Conservation (phyloP, 331 rosid species). For the Acacia pycnantha region DNA sequence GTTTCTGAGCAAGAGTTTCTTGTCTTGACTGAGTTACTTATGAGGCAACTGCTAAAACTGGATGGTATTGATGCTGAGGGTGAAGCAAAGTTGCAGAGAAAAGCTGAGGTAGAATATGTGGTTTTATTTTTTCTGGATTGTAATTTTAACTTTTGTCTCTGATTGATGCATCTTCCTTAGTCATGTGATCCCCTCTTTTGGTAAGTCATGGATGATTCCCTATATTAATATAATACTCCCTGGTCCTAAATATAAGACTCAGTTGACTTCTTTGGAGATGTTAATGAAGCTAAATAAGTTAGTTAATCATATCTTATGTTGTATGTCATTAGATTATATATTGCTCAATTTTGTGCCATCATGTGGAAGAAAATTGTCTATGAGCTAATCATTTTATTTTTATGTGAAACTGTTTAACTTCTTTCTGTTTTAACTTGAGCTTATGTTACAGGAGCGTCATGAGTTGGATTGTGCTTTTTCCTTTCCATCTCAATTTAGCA, state of each 20-base stretch:
- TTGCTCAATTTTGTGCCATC: conserved; percentile 1
- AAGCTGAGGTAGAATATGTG: conserved; percentile 61
- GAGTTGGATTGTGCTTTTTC: neutral
- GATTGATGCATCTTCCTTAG: neutral
- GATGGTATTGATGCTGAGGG: conserved; percentile 88
- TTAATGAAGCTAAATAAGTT: too few relatives aligned
- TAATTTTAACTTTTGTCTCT: conserved; percentile 15
- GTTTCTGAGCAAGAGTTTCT: conserved; percentile 70
- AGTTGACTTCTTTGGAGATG: too few relatives aligned
- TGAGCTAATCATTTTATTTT: neutral
- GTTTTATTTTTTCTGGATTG: conserved; percentile 8
- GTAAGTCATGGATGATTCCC: neutral
- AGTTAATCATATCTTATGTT: too few relatives aligned
- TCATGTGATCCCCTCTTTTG: neutral
- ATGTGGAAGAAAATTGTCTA: neutral
- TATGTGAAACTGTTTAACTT: neutral
- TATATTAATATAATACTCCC: neutral
- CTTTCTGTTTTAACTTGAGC: neutral
- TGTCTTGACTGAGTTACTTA: conserved; percentile 66
- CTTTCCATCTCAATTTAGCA: neutral
- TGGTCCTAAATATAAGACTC: too few relatives aligned
- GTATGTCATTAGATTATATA: too few relatives aligned
- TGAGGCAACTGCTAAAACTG: conserved; percentile 79
- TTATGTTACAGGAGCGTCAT: neutral
- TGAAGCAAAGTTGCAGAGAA: conserved; percentile 75